These are phyloP conservation scores for Coleophoma cylindrospora DNA, from an alignment of 2,329 filamentous ascomycete genomes.

Conservation along the genomic window DNA sequence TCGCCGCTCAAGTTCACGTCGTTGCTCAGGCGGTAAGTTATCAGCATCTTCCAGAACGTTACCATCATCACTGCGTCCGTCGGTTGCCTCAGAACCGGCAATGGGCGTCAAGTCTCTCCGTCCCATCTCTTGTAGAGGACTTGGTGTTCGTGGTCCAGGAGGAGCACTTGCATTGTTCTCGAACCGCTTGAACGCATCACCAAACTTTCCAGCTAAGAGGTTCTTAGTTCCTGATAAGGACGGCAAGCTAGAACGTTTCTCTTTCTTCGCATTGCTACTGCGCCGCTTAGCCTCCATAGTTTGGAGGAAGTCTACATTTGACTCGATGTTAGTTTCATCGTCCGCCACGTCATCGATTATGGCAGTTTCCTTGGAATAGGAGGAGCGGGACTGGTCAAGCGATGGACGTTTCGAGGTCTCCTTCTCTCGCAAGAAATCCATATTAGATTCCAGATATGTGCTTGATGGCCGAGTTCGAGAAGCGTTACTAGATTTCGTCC, in stretches of 20 bases:
- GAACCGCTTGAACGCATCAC: constrained; percentile 89
- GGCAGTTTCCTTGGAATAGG: constrained; percentile 18
- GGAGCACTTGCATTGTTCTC: constrained; percentile 47
- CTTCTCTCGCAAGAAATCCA: constrained; percentile 76
- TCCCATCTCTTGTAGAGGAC: constrained; percentile 33
- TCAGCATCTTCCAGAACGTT: constrained; percentile 60
- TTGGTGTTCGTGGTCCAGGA: constrained; percentile 36
- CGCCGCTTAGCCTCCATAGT: constrained; percentile 63
- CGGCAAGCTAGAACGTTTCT: constrained; percentile 69
- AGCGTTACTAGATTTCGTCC: constrained; percentile 59
- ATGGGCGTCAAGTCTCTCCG: constrained; percentile 57
- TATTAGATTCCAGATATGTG: constrained; percentile 75
- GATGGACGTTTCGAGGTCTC: constrained; percentile 42
- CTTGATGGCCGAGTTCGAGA: constrained; percentile 68
- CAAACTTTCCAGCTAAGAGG: constrained; percentile 82
- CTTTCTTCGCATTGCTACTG: constrained; percentile 48
- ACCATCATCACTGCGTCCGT: constrained; percentile 62
- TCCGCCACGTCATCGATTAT: constrained; percentile 29
- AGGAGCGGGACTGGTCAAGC: constrained; percentile 24
- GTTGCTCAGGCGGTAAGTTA: constrained; percentile 78
- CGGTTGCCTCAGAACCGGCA: constrained; percentile 69
- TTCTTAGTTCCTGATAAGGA: constrained; percentile 72
- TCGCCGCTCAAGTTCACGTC: constrained; percentile 80
- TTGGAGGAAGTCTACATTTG: constrained; percentile 78
- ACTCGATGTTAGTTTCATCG: constrained; percentile 62